phyloP scores from a whole-genome alignment of 2,329 filamentous ascomycete genomes.

The Alternaria solani region DNA sequence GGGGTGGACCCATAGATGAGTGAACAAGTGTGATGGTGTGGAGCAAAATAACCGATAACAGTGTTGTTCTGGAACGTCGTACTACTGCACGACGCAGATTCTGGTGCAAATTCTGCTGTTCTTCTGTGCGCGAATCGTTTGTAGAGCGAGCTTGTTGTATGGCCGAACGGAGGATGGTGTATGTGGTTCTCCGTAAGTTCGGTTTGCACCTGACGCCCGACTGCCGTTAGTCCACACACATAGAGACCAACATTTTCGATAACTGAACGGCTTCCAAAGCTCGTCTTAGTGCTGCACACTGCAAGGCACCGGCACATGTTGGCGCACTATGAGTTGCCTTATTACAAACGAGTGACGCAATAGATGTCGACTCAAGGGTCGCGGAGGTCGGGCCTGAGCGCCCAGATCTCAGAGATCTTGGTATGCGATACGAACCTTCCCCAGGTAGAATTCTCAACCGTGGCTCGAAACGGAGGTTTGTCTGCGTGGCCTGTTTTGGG shows the following conservation, averaged over 20 bases:
- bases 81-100: slow-evolving; percentile 16
- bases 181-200: background rate
- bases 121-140: background rate
- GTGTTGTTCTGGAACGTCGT: slow-evolving; percentile 14
- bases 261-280: slow-evolving; percentile 6
- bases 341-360: background rate
- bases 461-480: background rate
- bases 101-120: slow-evolving; percentile 3
- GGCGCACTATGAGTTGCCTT: background rate
- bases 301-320: slow-evolving; percentile 4
- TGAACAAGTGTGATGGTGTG: slow-evolving; percentile 8
- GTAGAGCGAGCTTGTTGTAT: background rate
- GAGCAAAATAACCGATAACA: slow-evolving; percentile 1
- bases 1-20: background rate
- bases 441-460: background rate
- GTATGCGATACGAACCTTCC: background rate
- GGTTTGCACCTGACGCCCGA: background rate
- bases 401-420: background rate
- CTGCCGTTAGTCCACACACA: background rate
- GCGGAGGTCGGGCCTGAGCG: background rate
- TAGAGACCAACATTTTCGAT: background rate
- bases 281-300: background rate
- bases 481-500: background rate
- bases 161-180: background rate
- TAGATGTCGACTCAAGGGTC: background rate